Evolutionary conservation across 148 eudicot species (phyloP), one percentile per base, ranked within the genome.

Genomic region (Spergularia bocconei): DNA sequence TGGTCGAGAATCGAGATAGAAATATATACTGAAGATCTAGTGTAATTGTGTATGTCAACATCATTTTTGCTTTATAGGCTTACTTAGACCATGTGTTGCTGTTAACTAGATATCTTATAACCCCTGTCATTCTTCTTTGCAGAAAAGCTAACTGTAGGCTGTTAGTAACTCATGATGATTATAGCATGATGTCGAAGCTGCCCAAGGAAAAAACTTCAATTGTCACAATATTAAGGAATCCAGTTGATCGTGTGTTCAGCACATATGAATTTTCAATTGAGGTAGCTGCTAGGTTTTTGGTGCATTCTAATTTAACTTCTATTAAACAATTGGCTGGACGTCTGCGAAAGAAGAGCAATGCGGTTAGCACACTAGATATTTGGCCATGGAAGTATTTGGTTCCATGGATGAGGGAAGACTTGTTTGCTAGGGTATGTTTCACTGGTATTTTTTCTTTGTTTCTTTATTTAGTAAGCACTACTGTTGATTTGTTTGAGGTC

Each of bases 331-430:
- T 85, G 85, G 59, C 85, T 71, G 72, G 75, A 73, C 90, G 90
- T 21, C 39, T 88, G 51, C 92, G 91, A 61, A 80, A 84, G 65
- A 92, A 84, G 81, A 74, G 21, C 47, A 74, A 61, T 59, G 91
- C 79, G 70, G 82, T 89, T 65, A 92, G 94, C 78, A 90, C 99
- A 1, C 85, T 95, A 70, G 96, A 92, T 80, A 90, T 95, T 38
- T 95, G 99, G 99, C 99, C 96, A 17, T 95, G 99, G 97, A 95
- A 95, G 80, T 91, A 95, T 86, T 78, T 95, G 84, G 97, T 90
- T 67, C 99, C 99, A 47, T 95, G 99, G 99, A 95, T 95, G 97
- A 88, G 91, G 79, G 96, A 92, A 87, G 99, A 95, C 77, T 80
- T 95, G 54, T 95, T 95, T 86, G 72, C 92, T 70, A 88, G 97